Conservation (phyloP, 2,329 filamentous ascomycete genomes). For the Gremmenia infestans region DNA sequence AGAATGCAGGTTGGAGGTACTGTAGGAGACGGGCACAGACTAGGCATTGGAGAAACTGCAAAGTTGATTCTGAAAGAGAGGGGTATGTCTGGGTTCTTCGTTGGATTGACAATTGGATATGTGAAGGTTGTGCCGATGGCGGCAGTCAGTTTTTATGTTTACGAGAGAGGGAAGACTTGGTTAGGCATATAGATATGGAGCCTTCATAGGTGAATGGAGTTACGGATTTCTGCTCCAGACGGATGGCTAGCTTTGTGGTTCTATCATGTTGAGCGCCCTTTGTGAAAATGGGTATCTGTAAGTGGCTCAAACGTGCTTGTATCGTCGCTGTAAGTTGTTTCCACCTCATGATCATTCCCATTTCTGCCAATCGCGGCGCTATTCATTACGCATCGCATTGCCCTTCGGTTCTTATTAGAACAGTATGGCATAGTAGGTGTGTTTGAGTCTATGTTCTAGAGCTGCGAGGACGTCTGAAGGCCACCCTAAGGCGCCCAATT, state of each 20-base stretch:
- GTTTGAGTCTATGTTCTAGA: no score
- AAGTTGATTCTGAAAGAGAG: conserved; percentile 68
- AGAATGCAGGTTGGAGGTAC: conserved; percentile 96
- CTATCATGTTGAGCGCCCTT: not conserved
- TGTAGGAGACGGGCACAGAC: conserved; percentile 78
- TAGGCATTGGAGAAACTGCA: conserved; percentile 76
- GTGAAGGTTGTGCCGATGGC: conserved; percentile 89
- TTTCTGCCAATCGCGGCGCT: no score
- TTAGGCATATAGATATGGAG: conserved; percentile 54
- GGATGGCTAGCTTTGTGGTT: not conserved
- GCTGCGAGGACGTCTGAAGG: no score
- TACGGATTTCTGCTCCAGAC: not conserved
- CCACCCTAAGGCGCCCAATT: not conserved
- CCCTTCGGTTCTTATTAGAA: no score
- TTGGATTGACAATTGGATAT: conserved; percentile 91
- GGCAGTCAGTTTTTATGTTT: conserved; percentile 64
- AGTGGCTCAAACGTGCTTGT: no score
- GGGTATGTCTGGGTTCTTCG: conserved; percentile 79
- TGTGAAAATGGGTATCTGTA: not conserved
- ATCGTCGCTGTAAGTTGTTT: no score
- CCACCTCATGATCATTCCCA: no score
- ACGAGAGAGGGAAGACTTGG: conserved; percentile 57
- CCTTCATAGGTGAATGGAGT: conserved; percentile 3
- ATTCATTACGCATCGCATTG: no score
- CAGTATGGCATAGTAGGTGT: no score